Percentiles rank a stretch among this genome's conserved stretches.
phyloP scores from a whole-genome alignment of 1,139 yeast genomes.

The Blastobotrys petasosporus region DNA sequence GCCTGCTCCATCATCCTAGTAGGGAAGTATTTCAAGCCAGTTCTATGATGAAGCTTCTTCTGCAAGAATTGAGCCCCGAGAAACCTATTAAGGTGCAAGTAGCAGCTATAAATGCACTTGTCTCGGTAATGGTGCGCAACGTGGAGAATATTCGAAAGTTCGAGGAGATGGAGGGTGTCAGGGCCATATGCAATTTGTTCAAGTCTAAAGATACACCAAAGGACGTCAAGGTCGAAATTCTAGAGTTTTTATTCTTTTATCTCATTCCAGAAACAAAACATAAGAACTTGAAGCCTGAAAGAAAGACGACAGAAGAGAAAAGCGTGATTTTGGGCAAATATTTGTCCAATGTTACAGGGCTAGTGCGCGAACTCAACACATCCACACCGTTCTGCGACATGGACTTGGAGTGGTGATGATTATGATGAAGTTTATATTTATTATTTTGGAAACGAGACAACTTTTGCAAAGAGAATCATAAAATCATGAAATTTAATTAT shows the following conservation, averaged over 20 bases:
- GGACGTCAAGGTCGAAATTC: conserved; percentile 47
- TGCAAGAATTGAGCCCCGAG: conserved; percentile 12
- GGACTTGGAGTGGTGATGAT: conserved; percentile 40
- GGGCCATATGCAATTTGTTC: conserved; percentile 44
- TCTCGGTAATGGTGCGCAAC: conserved; percentile 55
- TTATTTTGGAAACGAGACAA: background rate
- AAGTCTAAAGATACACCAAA: conserved; percentile 35
- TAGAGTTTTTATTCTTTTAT: conserved; percentile 69
- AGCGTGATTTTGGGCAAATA: conserved; percentile 46
- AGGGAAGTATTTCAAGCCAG: conserved; percentile 41
- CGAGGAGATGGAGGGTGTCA: conserved; percentile 56
- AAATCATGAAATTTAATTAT: background rate
- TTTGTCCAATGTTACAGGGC: conserved; percentile 42
- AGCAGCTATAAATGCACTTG: conserved; percentile 51
- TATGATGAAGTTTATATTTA: background rate
- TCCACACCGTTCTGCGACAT: conserved; percentile 47
- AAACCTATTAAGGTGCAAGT: conserved; percentile 32
- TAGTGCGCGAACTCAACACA: conserved; percentile 41
- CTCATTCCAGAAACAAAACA: conserved; percentile 55
- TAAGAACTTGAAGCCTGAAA: conserved; percentile 16
- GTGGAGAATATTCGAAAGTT: conserved; percentile 53
- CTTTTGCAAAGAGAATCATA: background rate
- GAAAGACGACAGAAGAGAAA: conserved; percentile 48
- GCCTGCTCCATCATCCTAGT: conserved; percentile 55
- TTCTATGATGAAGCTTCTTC: conserved; percentile 29